A percentile compares a stretch with the other conserved stretches of the same genome.
Evolutionary conservation across 148 eudicot species (phyloP).

Genomic region (Chenopodium formosanum): DNA sequence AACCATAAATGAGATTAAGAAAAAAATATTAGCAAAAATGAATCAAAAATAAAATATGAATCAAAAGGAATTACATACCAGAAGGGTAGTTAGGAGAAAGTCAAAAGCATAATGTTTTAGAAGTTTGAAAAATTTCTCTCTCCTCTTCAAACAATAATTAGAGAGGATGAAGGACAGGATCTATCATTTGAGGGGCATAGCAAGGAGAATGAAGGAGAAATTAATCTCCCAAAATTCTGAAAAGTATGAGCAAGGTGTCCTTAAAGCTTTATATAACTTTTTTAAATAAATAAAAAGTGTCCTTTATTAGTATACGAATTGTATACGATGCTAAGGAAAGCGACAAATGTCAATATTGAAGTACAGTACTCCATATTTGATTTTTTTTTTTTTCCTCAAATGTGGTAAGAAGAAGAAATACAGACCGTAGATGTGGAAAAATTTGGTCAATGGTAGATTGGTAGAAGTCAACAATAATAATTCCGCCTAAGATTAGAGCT

Average conservation of each 20-base stretch:
- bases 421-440: too few species aligned
- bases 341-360: neutral
- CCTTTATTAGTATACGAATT: conserved; percentile 16
- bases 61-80: neutral
- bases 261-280: neutral
- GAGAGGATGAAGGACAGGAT: conserved; percentile 15
- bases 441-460: too few species aligned
- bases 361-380: neutral
- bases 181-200: conserved; percentile 8
- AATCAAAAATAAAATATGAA: neutral
- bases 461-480: too few species aligned
- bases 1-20: neutral
- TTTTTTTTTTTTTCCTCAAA: too few species aligned
- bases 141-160: neutral
- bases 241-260: neutral
- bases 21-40: neutral
- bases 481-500: too few species aligned
- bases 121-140: neutral
- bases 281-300: too few species aligned
- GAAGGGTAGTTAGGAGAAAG: neutral
- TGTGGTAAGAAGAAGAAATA: too few species aligned
- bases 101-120: conserved; percentile 2
- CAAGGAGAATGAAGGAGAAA: neutral
- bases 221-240: conserved; percentile 13
- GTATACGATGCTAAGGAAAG: conserved; percentile 10